Percentiles rank a stretch among this genome's conserved stretches.
Evolutionary conservation across 2,329 filamentous ascomycete genomes (phyloP).

Genomic region (Pseudogymnoascus pannorum): DNA sequence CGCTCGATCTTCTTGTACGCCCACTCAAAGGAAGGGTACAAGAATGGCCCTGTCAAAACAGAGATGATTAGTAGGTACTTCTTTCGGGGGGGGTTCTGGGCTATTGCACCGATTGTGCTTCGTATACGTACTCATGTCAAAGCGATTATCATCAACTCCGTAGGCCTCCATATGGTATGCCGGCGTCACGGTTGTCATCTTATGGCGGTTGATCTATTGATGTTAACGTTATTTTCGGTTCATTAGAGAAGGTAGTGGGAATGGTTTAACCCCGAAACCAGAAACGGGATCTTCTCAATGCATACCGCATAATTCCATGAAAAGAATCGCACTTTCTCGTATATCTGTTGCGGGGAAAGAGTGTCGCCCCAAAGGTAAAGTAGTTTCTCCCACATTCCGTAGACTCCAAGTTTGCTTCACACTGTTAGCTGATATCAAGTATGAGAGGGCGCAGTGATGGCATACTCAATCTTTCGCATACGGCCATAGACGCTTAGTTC

Average conservation of each 20-base stretch:
- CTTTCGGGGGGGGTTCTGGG: background rate
- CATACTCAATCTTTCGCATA: slow-evolving; percentile 36
- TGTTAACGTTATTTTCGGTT: slow-evolving; percentile 14
- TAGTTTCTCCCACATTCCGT: slow-evolving; percentile 39
- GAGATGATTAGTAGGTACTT: background rate
- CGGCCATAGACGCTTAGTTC: slow-evolving; percentile 38
- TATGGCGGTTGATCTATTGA: slow-evolving; percentile 55
- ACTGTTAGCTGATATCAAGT: background rate
- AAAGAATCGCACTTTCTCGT: slow-evolving; percentile 40
- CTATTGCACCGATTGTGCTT: background rate
- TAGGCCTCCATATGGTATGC: slow-evolving; percentile 36
- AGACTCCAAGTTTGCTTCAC: slow-evolving; percentile 37
- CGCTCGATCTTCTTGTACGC: slow-evolving; percentile 39
- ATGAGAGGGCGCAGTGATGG: background rate
- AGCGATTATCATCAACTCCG: slow-evolving; percentile 49
- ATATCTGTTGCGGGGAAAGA: slow-evolving; percentile 17
- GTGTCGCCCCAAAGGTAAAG: slow-evolving; percentile 39
- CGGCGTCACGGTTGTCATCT: slow-evolving; percentile 50
- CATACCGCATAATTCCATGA: slow-evolving; percentile 10
- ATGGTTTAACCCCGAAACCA: background rate
- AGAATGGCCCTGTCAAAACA: slow-evolving; percentile 38
- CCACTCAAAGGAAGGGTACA: slow-evolving; percentile 39
- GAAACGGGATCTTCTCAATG: background rate
- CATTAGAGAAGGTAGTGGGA: background rate
- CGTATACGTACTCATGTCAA: slow-evolving; percentile 48